A percentile compares a stretch with the other conserved stretches of the same genome.
phyloP scores from a whole-genome alignment of 2,329 filamentous ascomycete genomes.

The Aspergillus thermomutatus region DNA sequence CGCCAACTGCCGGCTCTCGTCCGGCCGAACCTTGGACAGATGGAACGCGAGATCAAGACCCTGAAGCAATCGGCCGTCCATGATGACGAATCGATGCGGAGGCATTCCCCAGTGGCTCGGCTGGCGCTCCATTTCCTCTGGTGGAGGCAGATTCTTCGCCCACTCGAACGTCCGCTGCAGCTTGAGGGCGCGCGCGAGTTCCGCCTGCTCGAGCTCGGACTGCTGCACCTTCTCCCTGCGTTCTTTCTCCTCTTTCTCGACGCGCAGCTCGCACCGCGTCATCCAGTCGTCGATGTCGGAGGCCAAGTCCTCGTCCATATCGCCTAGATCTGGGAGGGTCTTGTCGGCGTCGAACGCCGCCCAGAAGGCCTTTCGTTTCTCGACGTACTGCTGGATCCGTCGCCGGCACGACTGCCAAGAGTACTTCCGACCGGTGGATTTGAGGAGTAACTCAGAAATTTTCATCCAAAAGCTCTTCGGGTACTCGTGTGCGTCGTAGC shows the following conservation, averaged over 20 bases:
- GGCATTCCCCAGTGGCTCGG: not conserved
- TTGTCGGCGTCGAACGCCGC: slow-evolving; percentile 4
- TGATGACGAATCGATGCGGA: not conserved
- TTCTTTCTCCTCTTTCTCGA: not conserved
- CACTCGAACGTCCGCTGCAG: slow-evolving; percentile 10
- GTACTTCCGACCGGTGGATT: slow-evolving; percentile 20
- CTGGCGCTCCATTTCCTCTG: slow-evolving; percentile 9
- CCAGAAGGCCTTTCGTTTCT: slow-evolving; percentile 11
- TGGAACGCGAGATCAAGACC: not conserved
- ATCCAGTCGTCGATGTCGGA: slow-evolving; percentile 14
- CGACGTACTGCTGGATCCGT: slow-evolving; percentile 17
- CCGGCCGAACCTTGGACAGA: not conserved
- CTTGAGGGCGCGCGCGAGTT: not conserved
- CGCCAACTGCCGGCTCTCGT: not conserved
- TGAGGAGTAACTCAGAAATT: slow-evolving; percentile 14
- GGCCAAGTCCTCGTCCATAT: slow-evolving; percentile 5
- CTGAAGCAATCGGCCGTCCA: slow-evolving; percentile 1
- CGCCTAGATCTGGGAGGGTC: not conserved
- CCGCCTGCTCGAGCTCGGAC: slow-evolving; percentile 1
- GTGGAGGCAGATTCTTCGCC: slow-evolving; percentile 7
- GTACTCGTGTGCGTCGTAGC: slow-evolving; percentile 11
- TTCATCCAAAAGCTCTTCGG: slow-evolving; percentile 22
- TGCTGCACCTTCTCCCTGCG: slow-evolving; percentile 1
- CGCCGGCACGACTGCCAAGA: slow-evolving; percentile 29
- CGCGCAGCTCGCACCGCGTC: slow-evolving; percentile 1